Base-by-base conservation (phyloP, 768 basidiomycete genomes). In the Psilocybe subaeruginosa region DNA sequence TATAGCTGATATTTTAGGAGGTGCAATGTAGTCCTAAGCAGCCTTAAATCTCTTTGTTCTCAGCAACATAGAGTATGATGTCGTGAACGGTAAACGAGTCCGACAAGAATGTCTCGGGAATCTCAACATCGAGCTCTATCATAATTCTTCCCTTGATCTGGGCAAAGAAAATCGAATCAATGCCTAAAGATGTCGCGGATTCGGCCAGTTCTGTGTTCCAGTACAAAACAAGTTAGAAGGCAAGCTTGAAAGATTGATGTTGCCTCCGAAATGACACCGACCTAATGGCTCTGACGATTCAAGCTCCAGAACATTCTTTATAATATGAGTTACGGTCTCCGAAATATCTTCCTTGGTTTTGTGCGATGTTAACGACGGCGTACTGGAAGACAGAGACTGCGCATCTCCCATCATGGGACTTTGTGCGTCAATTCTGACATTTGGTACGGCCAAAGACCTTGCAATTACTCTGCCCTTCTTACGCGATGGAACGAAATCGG, bases 161-260 rank as follows among this genome's bases (percentile, higher is more conserved):
- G 1, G 67, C 65, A 54, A 68, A 69, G 3, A 66, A 62, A 14
- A 70, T 68, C 2, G 69, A 70, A 46, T 70, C 67, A 8, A 68
- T 59, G 2, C 69, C 67, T 41, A 43, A 66, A 2, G 64, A 39
- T 9, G 57, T 62, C 55, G 68, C 45, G 0, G 63, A 64, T 27
- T 64, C 59, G 8, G 39, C 56, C 7, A 51, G 23, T 45, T 68
- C 69, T 70, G 43, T 43, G 11, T 43, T 43, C 41, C 41, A 14
- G 54, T 31, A 55, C 14, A 46, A 45, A 31, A 43, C 14, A n/a
- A 60, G 6, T 17, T 46, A 16, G 53, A 23, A 35, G 54, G 39
- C 31, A 53, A 16, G 27, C 45, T 17, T 5, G 37, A 35, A 35
- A 11, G 33, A 35, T 35, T 1, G 33, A 11, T 35, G 33, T 35